Percentiles rank a stretch among this genome's conserved stretches.
Evolutionary conservation across 139 green algal species (phyloP).

Genomic region (Parachlorella kessleri): DNA sequence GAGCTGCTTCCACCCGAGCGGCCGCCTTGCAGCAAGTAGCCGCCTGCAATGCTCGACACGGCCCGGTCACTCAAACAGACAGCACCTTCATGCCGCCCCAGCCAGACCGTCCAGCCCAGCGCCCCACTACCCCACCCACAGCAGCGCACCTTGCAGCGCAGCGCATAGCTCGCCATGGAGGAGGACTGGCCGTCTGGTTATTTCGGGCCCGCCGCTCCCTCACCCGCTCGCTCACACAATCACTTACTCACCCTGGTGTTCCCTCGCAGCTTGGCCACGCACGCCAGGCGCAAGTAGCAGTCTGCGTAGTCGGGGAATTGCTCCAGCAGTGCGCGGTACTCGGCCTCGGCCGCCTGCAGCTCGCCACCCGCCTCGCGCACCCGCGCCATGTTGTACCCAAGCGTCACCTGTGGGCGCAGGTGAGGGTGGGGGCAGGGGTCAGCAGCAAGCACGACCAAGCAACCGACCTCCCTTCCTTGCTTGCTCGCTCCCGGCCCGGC

Average conservation of each 20-base stretch:
- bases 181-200: no score
- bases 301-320: slow-evolving; percentile 81
- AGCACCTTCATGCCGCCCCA: background rate
- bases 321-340: slow-evolving; percentile 66
- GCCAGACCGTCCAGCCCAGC: background rate
- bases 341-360: slow-evolving; percentile 43
- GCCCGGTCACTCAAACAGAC: no score
- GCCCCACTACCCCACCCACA: background rate
- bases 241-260: slow-evolving; percentile 2
- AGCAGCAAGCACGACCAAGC: no score
- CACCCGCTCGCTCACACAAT: background rate
- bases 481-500: no score
- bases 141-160: background rate
- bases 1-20: no score
- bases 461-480: no score
- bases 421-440: background rate
- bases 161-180: background rate
- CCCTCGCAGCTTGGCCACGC: slow-evolving; percentile 51
- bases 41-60: no score
- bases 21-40: no score
- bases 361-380: slow-evolving; percentile 74
- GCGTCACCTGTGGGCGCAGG: slow-evolving; percentile 50
- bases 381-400: slow-evolving; percentile 83
- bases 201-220: background rate
- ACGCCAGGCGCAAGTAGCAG: slow-evolving; percentile 83